A percentile compares a stretch with the other conserved stretches of the same genome.
These are phyloP conservation scores for Phlebiopsis gigantea DNA, from an alignment of 768 basidiomycete species.

Conservation along the genomic window DNA sequence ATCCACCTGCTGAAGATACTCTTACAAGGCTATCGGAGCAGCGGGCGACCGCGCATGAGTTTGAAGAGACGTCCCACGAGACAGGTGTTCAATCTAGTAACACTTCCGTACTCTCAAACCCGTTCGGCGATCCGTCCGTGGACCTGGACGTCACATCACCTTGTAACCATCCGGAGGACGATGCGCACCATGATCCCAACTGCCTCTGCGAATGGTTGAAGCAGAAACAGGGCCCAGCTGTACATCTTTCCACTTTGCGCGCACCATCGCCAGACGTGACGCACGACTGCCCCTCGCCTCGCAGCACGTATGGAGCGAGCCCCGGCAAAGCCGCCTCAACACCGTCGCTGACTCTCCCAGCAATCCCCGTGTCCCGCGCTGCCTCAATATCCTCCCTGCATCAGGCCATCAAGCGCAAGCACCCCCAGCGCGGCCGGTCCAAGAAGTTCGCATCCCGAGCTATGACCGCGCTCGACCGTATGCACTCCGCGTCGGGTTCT, in stretches of 20 bases:
- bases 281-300: slow-evolving; percentile 13
- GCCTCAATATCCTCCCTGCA: slow-evolving; percentile 7
- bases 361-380: slow-evolving; percentile 5
- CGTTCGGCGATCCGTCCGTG: background rate
- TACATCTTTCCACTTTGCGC: background rate
- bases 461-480: background rate
- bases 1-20: background rate
- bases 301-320: background rate
- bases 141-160: background rate
- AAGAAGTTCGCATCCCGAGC: background rate
- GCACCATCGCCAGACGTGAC: background rate
- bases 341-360: background rate
- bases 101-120: background rate
- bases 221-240: background rate
- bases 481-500: slow-evolving; percentile 1
- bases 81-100: background rate
- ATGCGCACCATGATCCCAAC: background rate
- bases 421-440: background rate
- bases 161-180: background rate
- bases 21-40: background rate
- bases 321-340: background rate
- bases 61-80: background rate
- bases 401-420: slow-evolving; percentile 4
- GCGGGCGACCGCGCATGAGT: background rate
- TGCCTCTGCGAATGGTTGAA: slow-evolving; percentile 4